phyloP scores from a whole-genome alignment of 495 filamentous ascomycete species.

The Tuber magnatum region DNA sequence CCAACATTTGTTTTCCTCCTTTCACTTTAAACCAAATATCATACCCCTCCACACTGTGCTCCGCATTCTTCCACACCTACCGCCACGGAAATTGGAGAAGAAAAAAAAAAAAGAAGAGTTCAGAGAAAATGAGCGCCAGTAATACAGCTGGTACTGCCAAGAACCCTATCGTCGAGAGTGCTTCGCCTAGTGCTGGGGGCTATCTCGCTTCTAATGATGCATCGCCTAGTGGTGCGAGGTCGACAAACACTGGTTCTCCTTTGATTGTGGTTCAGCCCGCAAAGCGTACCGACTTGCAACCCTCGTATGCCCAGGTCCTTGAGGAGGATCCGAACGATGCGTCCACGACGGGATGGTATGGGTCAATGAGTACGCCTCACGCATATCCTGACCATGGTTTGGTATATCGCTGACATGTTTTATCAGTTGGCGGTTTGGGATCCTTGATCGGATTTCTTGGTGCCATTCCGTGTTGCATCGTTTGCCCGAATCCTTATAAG shows the following conservation, averaged over 20 bases:
- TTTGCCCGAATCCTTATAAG: slow-evolving; percentile 85
- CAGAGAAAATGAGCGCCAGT: slow-evolving; percentile 15
- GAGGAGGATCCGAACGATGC: slow-evolving; percentile 60
- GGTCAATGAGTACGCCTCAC: slow-evolving; percentile 62
- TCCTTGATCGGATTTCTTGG: slow-evolving; percentile 69
- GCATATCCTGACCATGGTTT: neutral
- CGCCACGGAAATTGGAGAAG: neutral
- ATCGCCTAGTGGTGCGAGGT: slow-evolving; percentile 14
- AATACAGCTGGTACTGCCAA: slow-evolving; percentile 17
- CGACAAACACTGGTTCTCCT: slow-evolving; percentile 32
- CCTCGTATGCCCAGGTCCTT: slow-evolving; percentile 72
- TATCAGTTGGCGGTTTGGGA: slow-evolving; percentile 62
- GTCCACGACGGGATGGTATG: slow-evolving; percentile 81
- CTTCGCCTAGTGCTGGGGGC: neutral
- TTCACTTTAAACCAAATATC: neutral
- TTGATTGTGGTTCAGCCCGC: slow-evolving; percentile 77
- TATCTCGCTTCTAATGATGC: slow-evolving; percentile 24
- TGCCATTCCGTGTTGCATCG: slow-evolving; percentile 82
- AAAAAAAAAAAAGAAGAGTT: neutral
- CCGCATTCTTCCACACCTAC: neutral
- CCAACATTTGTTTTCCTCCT: neutral
- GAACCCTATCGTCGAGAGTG: neutral
- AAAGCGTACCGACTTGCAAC: slow-evolving; percentile 74
- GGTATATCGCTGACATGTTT: slow-evolving; percentile 4
- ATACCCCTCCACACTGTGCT: neutral